Evolutionary conservation across 805 yeast species (phyloP).

Genomic region (Candida verbasci): DNA sequence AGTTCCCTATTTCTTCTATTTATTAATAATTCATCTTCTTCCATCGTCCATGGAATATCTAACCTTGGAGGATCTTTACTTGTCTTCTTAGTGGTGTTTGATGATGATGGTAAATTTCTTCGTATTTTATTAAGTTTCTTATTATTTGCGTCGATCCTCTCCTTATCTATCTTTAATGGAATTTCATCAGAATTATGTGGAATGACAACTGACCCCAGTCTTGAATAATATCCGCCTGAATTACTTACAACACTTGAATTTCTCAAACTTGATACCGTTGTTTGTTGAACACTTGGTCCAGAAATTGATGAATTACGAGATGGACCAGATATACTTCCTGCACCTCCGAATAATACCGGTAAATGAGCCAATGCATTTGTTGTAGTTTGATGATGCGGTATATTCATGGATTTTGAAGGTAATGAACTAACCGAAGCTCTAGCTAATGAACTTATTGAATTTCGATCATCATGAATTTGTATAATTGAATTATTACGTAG

Average conservation of each 20-base stretch:
- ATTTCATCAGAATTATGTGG: constrained; percentile 27
- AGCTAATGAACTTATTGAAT: constrained; percentile 23
- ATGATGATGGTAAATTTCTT: constrained; percentile 5
- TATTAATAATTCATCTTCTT: constrained; percentile 67
- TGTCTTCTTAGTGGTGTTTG: constrained; percentile 6
- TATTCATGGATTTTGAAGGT: constrained; percentile 43
- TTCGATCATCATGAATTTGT: constrained; percentile 37
- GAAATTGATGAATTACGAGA: constrained; percentile 33
- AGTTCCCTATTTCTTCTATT: constrained; percentile 54
- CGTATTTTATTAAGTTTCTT: constrained; percentile 9
- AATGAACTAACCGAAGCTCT: constrained; percentile 39
- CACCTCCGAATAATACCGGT: constrained; percentile 39
- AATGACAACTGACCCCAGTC: constrained; percentile 36
- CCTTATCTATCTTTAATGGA: constrained; percentile 16
- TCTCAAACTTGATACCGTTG: constrained; percentile 36
- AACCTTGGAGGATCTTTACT: constrained; percentile 14
- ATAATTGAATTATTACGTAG: constrained; percentile 37
- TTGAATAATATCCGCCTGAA: constrained; percentile 32
- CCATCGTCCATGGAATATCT: constrained; percentile 48
- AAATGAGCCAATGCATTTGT: constrained; percentile 37
- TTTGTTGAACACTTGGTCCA: constrained; percentile 31
- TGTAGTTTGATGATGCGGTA: constrained; percentile 42
- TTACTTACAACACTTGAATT: constrained; percentile 32
- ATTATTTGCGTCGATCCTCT: constrained; percentile 12
- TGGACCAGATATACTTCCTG: constrained; percentile 37